Percentiles rank a stretch among this genome's conserved stretches.
Conservation (phyloP, 768 basidiomycete genomes). For the Lanmaoa pseudosensibilis region DNA sequence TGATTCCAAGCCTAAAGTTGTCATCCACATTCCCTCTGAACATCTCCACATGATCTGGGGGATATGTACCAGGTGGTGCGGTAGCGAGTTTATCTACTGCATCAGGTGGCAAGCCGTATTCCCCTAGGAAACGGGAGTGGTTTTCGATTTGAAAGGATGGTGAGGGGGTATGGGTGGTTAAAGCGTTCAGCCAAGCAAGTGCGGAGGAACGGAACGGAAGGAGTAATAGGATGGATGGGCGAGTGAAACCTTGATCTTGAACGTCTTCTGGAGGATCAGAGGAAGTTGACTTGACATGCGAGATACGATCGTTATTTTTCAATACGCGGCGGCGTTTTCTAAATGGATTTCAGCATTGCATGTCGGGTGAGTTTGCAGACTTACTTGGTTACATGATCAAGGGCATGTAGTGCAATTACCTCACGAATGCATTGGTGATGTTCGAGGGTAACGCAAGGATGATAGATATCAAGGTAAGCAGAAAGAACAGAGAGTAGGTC, state of each 20-base stretch:
- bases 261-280: slow-evolving; percentile 66
- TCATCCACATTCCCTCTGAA: slow-evolving; percentile 98
- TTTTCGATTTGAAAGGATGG: slow-evolving; percentile 85
- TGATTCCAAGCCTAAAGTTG: slow-evolving; percentile 88
- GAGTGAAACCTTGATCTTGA: slow-evolving; percentile 97
- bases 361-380: not conserved
- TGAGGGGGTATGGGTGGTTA: slow-evolving; percentile 73
- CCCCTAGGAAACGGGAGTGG: slow-evolving; percentile 72
- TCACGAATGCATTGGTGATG: slow-evolving; percentile 64
- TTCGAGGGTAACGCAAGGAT: slow-evolving; percentile 65
- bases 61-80: slow-evolving; percentile 75
- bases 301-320: slow-evolving; percentile 93
- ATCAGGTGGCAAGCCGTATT: slow-evolving; percentile 81
- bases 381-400: slow-evolving; percentile 91
- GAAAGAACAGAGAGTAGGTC: slow-evolving; percentile 66
- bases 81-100: slow-evolving; percentile 76
- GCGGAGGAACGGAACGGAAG: slow-evolving; percentile 93
- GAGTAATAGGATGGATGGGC: slow-evolving; percentile 89
- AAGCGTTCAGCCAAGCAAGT: slow-evolving; percentile 74
- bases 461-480: slow-evolving; percentile 74
- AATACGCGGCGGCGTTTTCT: slow-evolving; percentile 90
- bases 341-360: slow-evolving; percentile 5
- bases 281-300: slow-evolving; percentile 61
- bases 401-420: slow-evolving; percentile 70
- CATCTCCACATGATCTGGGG: slow-evolving; percentile 85